These are phyloP conservation scores for Lumnitzera littorea DNA, from an alignment of 345 rosid genomes.

Conservation along the genomic window DNA sequence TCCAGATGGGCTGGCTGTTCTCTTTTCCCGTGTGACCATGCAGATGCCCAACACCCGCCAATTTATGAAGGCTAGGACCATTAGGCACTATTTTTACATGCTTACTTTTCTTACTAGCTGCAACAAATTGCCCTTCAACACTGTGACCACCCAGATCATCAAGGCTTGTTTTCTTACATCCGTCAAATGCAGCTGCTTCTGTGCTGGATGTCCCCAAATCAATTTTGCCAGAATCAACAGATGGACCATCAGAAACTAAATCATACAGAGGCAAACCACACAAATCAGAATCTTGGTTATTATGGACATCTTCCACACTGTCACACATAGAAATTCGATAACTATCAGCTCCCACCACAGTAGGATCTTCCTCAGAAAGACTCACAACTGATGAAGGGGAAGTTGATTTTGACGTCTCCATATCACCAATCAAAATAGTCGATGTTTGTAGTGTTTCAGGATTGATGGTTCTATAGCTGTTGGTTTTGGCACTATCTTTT, in stretches of 20 bases:
- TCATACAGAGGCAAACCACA: slow-evolving; percentile 5
- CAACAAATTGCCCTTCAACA: slow-evolving; percentile 9
- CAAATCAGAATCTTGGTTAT: slow-evolving; percentile 1
- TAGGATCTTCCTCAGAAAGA: slow-evolving; percentile 5
- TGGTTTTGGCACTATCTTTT: background rate
- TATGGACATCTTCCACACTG: slow-evolving; percentile 7
- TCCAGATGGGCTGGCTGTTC: slow-evolving; percentile 39
- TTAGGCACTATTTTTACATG: slow-evolving; percentile 19
- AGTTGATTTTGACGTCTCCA: slow-evolving; percentile 12
- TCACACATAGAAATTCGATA: slow-evolving; percentile 4
- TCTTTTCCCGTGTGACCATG: slow-evolving; percentile 24
- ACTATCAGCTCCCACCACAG: slow-evolving; percentile 10
- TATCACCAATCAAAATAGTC: background rate
- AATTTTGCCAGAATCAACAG: slow-evolving; percentile 17
- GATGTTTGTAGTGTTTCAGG: background rate
- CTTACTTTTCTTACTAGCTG: slow-evolving; percentile 20
- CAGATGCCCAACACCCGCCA: slow-evolving; percentile 16
- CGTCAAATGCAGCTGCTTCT: too few relatives aligned
- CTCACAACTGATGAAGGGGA: slow-evolving; percentile 8
- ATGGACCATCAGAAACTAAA: slow-evolving; percentile 21
- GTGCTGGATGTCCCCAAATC: too few relatives aligned
- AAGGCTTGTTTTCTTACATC: slow-evolving; percentile 3
- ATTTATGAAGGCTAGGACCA: slow-evolving; percentile 17
- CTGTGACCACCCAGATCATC: slow-evolving; percentile 6
- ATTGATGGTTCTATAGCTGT: background rate